Evolutionary conservation across 1,284 basidiomycete species (phyloP).

Genomic region (Apiotrichum mycotoxinovorans): DNA sequence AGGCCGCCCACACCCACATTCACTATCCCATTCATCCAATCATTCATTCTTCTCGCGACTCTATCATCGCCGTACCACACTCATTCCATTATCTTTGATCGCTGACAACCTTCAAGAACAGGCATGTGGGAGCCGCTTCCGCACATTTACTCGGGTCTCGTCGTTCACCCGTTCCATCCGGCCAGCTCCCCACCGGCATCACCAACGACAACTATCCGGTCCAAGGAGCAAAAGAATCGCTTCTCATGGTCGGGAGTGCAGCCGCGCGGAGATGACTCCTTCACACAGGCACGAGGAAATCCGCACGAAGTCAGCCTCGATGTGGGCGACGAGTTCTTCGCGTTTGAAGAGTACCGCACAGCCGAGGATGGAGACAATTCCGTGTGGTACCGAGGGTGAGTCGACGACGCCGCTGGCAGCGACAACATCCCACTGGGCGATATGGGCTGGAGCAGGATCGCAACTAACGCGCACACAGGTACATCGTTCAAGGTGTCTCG

Average conservation of each 20-base stretch:
- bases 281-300: constrained; percentile 27
- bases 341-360: constrained; percentile 76
- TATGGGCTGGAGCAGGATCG: not conserved
- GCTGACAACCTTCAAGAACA: not conserved
- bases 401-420: not conserved
- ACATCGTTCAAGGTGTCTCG: constrained; percentile 78
- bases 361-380: constrained; percentile 56
- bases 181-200: constrained; percentile 25
- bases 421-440: not conserved
- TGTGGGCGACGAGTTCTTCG: constrained; percentile 92
- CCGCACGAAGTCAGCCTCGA: constrained; percentile 50
- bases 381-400: constrained; percentile 77
- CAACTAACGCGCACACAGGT: constrained; percentile 53
- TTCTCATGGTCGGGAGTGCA: constrained; percentile 33
- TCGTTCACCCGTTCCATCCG: constrained; percentile 41
- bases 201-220: constrained; percentile 12
- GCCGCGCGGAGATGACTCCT: constrained; percentile 8
- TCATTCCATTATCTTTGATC: not conserved
- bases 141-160: constrained; percentile 44
- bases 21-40: not conserved
- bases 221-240: constrained; percentile 19
- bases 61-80: not conserved
- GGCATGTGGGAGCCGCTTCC: constrained; percentile 45
- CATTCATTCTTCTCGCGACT: not conserved
- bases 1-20: too few relatives aligned